phyloP scores from a whole-genome alignment of 345 rosid species.

The Jatropha curcas region DNA sequence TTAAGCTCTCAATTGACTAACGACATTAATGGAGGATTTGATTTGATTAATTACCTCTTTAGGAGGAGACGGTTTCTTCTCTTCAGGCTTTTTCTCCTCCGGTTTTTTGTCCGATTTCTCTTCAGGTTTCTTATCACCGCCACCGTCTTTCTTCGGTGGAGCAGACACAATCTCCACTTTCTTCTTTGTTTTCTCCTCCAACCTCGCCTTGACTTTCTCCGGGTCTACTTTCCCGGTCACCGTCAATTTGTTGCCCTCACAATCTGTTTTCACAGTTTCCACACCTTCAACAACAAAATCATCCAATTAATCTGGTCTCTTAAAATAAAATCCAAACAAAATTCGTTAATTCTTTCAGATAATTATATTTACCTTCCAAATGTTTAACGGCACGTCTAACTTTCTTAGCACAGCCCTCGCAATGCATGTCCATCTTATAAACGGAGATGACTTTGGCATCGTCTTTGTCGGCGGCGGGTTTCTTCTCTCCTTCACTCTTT shows the following conservation, averaged over 20 bases:
- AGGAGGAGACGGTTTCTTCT: conserved; percentile 26
- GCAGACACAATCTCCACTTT: conserved; percentile 35
- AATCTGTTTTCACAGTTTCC: conserved; percentile 33
- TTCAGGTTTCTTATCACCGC: conserved; percentile 28
- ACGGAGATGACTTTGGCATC: conserved; percentile 46
- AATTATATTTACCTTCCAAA: conserved; percentile 26
- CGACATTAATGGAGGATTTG: not conserved
- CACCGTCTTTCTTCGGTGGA: conserved; percentile 37
- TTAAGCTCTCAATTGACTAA: not conserved
- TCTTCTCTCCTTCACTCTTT: conserved; percentile 53
- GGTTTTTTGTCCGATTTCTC: conserved; percentile 37
- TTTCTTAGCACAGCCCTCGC: conserved; percentile 86
- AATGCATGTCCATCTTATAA: conserved; percentile 76
- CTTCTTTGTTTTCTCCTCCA: conserved; percentile 37
- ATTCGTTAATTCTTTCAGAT: too few species aligned
- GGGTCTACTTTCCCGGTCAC: conserved; percentile 50
- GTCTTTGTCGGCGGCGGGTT: conserved; percentile 32
- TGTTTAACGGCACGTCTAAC: conserved; percentile 23
- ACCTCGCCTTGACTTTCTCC: conserved; percentile 25
- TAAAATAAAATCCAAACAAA: too few species aligned
- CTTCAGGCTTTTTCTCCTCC: conserved; percentile 27
- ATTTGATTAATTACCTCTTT: conserved; percentile 25
- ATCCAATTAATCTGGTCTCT: too few species aligned
- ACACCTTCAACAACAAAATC: conserved; percentile 33
- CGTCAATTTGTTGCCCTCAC: conserved; percentile 35